phyloP scores from a whole-genome alignment of 2,329 filamentous ascomycete genomes.

The Pestalotiopsis sp. region DNA sequence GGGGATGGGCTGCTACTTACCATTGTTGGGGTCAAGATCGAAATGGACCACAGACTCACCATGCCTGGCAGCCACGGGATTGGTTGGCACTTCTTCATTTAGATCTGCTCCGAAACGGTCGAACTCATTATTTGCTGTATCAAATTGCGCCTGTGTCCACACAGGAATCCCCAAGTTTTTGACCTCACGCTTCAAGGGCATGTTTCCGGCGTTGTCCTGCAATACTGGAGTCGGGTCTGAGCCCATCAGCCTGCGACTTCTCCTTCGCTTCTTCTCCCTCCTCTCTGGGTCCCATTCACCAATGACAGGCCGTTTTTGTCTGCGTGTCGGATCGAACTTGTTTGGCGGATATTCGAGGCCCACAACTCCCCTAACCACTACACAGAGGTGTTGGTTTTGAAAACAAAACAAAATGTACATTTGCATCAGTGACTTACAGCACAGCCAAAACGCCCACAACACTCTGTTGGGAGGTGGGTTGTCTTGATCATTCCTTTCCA shows the following conservation, averaged over 20 bases:
- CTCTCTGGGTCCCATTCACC: too few species aligned
- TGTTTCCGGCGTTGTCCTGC: too few species aligned
- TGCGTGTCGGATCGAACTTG: background rate
- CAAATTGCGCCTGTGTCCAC: too few species aligned
- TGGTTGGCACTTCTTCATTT: background rate
- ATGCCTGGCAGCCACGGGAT: background rate
- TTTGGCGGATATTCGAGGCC: background rate
- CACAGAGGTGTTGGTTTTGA: too few species aligned
- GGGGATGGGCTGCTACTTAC: background rate
- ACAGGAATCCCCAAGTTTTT: too few species aligned
- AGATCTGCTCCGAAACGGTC: background rate
- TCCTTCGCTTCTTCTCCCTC: too few species aligned
- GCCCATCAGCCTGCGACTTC: too few species aligned
- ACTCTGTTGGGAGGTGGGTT: background rate
- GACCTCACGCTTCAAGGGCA: too few species aligned
- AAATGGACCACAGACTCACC: background rate
- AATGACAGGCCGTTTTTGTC: background rate
- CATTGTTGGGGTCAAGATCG: background rate
- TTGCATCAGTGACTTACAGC: background rate
- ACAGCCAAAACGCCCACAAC: background rate
- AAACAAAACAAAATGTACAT: background rate
- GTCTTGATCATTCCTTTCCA: background rate
- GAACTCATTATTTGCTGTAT: background rate
- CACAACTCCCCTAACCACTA: background rate
- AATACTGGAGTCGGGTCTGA: too few species aligned